phyloP scores from a whole-genome alignment of 805 yeast genomes.

The Cyberlindnera americana region DNA sequence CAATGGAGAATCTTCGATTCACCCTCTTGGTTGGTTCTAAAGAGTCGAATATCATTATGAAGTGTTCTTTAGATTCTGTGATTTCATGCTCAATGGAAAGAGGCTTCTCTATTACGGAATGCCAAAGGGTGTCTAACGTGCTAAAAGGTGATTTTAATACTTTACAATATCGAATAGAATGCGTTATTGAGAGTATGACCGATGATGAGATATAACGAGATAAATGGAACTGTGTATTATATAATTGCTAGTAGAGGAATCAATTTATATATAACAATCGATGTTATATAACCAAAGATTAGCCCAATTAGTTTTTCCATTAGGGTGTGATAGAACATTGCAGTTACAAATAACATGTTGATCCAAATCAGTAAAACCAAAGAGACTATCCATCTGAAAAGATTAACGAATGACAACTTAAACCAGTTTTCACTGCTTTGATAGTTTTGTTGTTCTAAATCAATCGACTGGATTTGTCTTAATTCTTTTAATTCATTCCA shows the following conservation, averaged over 20 bases:
- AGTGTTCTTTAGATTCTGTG: slow-evolving; percentile 15
- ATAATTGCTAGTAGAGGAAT: too few species aligned
- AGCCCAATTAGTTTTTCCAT: slow-evolving; percentile 72
- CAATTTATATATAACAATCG: slow-evolving; percentile 39
- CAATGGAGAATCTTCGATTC: slow-evolving; percentile 19
- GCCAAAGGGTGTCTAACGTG: slow-evolving; percentile 17
- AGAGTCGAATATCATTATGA: slow-evolving; percentile 12
- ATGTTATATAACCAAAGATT: slow-evolving; percentile 54
- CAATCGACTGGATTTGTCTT: slow-evolving; percentile 1
- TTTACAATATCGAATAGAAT: slow-evolving; percentile 15
- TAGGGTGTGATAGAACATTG: slow-evolving; percentile 78
- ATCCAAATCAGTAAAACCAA: slow-evolving; percentile 46
- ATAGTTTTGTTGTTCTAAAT: slow-evolving; percentile 10
- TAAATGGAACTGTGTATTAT: neutral
- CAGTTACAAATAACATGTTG: slow-evolving; percentile 60
- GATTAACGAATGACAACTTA: slow-evolving; percentile 1
- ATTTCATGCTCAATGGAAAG: slow-evolving; percentile 16
- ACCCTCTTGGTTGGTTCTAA: slow-evolving; percentile 12
- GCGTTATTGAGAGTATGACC: slow-evolving; percentile 19
- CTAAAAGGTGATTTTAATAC: slow-evolving; percentile 19
- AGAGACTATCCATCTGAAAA: slow-evolving; percentile 16
- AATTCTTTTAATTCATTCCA: slow-evolving; percentile 32
- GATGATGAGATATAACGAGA: slow-evolving; percentile 6
- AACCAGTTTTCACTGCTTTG: slow-evolving; percentile 3
- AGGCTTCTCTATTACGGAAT: slow-evolving; percentile 8